Conservation (phyloP, 2,329 filamentous ascomycete species). For the Beauveria rudraprayagi region DNA sequence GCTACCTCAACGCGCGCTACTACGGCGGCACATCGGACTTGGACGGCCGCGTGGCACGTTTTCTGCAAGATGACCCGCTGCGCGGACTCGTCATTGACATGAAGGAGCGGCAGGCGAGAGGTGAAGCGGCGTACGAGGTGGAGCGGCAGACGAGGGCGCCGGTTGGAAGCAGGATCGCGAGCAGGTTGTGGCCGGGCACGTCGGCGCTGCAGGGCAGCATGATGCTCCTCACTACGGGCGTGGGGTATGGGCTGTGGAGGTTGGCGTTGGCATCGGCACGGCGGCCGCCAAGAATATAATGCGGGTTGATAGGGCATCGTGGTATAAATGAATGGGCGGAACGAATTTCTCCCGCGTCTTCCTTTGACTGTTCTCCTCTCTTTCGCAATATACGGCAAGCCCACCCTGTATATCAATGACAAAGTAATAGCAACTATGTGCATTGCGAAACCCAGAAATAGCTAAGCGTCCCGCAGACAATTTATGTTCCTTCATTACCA, state of each 20-base stretch:
- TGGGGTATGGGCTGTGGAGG: slow-evolving; percentile 7
- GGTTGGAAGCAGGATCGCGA: neutral
- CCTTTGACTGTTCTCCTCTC: too few species aligned
- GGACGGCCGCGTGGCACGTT: neutral
- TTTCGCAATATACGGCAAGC: neutral
- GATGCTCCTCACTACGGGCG: slow-evolving; percentile 2
- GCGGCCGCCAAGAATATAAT: slow-evolving; percentile 1
- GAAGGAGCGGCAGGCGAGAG: slow-evolving; percentile 1
- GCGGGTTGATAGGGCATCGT: too few species aligned
- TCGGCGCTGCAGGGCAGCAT: slow-evolving; percentile 3
- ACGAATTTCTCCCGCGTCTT: too few species aligned
- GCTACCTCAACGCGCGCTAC: slow-evolving; percentile 20
- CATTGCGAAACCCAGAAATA: neutral
- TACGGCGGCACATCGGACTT: slow-evolving; percentile 3
- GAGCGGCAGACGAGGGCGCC: neutral
- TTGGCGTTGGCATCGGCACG: slow-evolving; percentile 3
- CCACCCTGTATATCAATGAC: slow-evolving; percentile 1
- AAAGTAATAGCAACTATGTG: neutral
- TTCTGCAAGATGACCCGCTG: slow-evolving; percentile 1
- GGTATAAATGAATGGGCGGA: neutral
- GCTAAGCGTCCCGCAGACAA: too few species aligned
- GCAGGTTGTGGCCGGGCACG: neutral
- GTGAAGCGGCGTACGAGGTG: neutral
- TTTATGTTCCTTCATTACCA: too few species aligned
- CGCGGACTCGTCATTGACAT: neutral